phyloP scores from a whole-genome alignment of 495 filamentous ascomycete species.

The Penicillium malachiteum region DNA sequence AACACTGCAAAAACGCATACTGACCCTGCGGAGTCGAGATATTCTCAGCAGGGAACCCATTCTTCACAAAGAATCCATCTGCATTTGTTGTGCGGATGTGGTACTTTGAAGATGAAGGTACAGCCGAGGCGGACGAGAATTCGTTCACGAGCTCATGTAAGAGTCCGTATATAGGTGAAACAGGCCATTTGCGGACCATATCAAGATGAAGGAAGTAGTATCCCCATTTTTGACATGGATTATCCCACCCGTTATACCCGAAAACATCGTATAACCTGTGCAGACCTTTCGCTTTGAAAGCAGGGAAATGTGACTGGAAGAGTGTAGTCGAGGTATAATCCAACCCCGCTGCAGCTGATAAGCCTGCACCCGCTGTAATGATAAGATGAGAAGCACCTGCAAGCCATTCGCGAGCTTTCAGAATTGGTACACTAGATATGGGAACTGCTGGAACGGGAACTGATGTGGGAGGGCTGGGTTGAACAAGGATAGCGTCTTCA shows the following conservation, averaged over 20 bases:
- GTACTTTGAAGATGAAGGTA: not conserved
- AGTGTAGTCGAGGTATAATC: slow-evolving; percentile 25
- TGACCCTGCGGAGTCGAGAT: slow-evolving; percentile 25
- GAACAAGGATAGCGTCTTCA: too few relatives aligned
- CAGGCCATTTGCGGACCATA: slow-evolving; percentile 23
- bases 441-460: not conserved
- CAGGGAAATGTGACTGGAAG: slow-evolving; percentile 22
- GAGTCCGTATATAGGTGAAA: slow-evolving; percentile 9
- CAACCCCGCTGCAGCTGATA: slow-evolving; percentile 27
- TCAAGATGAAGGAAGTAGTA: slow-evolving; percentile 26
- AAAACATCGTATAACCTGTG: slow-evolving; percentile 23
- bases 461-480: not conserved
- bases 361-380: slow-evolving; percentile 25
- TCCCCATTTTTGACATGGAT: slow-evolving; percentile 24
- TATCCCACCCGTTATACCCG: slow-evolving; percentile 22
- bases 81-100: slow-evolving; percentile 27
- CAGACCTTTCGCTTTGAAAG: slow-evolving; percentile 17
- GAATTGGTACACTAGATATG: not conserved
- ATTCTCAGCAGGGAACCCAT: slow-evolving; percentile 15
- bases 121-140: not conserved
- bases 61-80: slow-evolving; percentile 22
- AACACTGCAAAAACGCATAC: slow-evolving; percentile 25
- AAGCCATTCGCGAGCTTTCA: slow-evolving; percentile 19
- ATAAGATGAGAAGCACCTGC: slow-evolving; percentile 17
- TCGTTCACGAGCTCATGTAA: slow-evolving; percentile 4